Conservation (phyloP, 1,139 yeast species). For the Wickerhamomyces sp. region DNA sequence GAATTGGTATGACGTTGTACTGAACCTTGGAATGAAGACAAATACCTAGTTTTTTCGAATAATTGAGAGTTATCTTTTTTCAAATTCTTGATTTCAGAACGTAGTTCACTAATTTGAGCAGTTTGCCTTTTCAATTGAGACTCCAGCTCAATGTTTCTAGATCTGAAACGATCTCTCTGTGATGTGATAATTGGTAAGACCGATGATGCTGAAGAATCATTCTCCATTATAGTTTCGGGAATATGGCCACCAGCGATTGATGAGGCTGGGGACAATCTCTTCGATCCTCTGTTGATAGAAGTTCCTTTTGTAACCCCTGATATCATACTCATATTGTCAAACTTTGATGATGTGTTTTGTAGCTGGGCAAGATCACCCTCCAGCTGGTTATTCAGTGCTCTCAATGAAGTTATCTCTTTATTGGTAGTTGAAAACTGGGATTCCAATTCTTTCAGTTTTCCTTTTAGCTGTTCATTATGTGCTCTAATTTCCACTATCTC, state of each 20-base stretch:
- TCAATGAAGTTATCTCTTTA: constrained; percentile 37
- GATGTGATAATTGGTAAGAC: constrained; percentile 87
- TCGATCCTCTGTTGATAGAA: constrained; percentile 31
- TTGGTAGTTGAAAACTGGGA: constrained; percentile 26
- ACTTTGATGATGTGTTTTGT: constrained; percentile 25
- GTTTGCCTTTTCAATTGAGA: constrained; percentile 66
- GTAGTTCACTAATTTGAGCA: constrained; percentile 51
- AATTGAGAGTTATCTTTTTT: constrained; percentile 74
- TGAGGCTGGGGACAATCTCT: constrained; percentile 41
- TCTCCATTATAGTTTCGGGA: constrained; percentile 25
- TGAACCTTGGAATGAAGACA: constrained; percentile 46
- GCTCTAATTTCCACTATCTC: constrained; percentile 31
- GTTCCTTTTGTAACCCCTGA: constrained; percentile 50
- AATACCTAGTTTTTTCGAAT: constrained; percentile 75
- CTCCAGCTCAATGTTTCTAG: constrained; percentile 76
- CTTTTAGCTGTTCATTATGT: constrained; percentile 23
- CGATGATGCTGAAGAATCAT: constrained; percentile 36
- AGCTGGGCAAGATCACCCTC: constrained; percentile 69
- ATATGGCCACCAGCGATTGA: constrained; percentile 42
- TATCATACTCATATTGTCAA: constrained; percentile 65
- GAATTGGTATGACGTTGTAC: constrained; percentile 17
- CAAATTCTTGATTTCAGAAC: constrained; percentile 57
- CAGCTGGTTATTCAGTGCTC: constrained; percentile 50
- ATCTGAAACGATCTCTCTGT: constrained; percentile 89
- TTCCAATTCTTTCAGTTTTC: constrained; percentile 19